Base-by-base conservation (phyloP, 2,329 filamentous ascomycete genomes). In the Fusarium anguioides region DNA sequence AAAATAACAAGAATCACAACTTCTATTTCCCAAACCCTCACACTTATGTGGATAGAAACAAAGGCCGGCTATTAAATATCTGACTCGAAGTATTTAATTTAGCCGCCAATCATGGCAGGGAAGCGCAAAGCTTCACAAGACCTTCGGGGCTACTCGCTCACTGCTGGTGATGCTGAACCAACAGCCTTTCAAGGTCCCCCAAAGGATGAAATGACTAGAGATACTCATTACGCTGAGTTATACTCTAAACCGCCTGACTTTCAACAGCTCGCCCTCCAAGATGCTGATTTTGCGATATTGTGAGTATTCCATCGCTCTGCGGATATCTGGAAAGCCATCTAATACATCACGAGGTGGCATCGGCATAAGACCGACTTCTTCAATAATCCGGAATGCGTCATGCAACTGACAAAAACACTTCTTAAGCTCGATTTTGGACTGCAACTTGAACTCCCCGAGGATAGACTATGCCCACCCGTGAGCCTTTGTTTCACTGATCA, bases 381-480 rank as follows among this genome's bases (percentile, higher is more conserved):
- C 72, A 89, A 87, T 49, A 86, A 97, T 72, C 91, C 94, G 6
- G 81, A 84, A 47, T 88, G 92, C 21, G 87, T 97, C 10, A 87
- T 91, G 87, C 94, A 89, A 70, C 82, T 98, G 46, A 96, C 94
- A 12, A 94, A 91, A 74, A 89, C 90, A 18, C 83, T 97, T 3
- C 82, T 98, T 18, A 87, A 86, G 60, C 79, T 86, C 15, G 90
- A 97, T 76, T 98, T 97, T 76, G 84, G 83, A 14, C 78, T 98
- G 10, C 74, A 81, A 1, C 80, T 97, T 15, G 83, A 90, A 8
- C 82, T 98, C 2, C 94, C 94, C 0, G 80, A 86, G 24, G 89
- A 97, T 76, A 85, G 95, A 21, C 83, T 99, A 1, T 98, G 95
- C 75, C 96, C 95, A 14, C 93, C 94, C 2, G 91, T 97, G 75